Evolutionary conservation across 257 asterid species (phyloP).

Genomic region (Solanum pinnatisectum): DNA sequence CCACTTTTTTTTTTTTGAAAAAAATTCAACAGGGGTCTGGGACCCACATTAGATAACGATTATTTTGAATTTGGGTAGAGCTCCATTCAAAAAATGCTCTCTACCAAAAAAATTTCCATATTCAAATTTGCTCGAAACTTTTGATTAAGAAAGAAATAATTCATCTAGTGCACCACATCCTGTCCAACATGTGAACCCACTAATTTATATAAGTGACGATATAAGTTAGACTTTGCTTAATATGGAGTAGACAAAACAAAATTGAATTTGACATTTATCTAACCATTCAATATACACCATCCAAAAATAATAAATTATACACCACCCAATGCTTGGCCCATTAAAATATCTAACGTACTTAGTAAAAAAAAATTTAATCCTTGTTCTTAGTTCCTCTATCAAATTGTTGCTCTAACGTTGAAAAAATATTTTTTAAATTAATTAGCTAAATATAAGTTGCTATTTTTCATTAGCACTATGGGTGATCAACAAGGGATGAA

Average conservation of each 20-base stretch:
- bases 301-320: background rate
- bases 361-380: background rate
- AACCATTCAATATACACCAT: background rate
- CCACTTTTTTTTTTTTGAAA: no score
- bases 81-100: no score
- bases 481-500: background rate
- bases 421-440: background rate
- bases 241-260: background rate
- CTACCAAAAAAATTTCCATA: no score
- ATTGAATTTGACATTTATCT: background rate
- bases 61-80: background rate
- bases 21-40: background rate
- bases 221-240: background rate
- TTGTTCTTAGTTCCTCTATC: background rate
- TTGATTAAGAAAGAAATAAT: no score
- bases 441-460: background rate
- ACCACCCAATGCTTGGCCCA: background rate
- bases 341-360: background rate
- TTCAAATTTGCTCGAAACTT: no score
- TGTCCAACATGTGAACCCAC: background rate
- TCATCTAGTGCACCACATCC: background rate
- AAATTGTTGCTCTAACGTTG: background rate
- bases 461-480: background rate
- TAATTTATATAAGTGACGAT: background rate
- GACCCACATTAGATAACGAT: no score